phyloP scores from a whole-genome alignment of 805 yeast species.

The Yarrowia porcina region DNA sequence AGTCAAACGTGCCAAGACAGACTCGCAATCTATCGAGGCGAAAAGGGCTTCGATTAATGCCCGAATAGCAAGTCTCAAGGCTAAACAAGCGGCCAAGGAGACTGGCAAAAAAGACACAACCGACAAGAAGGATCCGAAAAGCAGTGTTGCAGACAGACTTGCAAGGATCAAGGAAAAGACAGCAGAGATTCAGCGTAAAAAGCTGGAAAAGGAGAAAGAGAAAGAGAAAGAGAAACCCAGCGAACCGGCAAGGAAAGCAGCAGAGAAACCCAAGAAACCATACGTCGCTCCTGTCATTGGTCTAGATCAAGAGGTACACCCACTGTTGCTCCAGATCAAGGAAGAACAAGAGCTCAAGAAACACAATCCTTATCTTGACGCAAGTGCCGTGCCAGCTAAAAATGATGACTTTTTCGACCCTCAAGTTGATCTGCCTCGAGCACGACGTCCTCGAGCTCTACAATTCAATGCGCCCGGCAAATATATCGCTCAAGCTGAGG shows the following conservation, averaged over 20 bases:
- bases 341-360: constrained; percentile 23
- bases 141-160: not conserved
- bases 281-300: constrained; percentile 9
- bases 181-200: not conserved
- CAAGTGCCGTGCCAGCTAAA: not conserved
- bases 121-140: not conserved
- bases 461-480: constrained; percentile 63
- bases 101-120: not conserved
- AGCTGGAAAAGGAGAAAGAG: not conserved
- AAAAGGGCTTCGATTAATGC: not conserved
- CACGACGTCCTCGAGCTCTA: constrained; percentile 37
- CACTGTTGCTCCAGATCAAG: not conserved
- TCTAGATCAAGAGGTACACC: constrained; percentile 13
- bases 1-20: constrained; percentile 5
- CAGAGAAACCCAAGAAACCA: not conserved
- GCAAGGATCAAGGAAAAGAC: constrained; percentile 12
- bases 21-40: constrained; percentile 6
- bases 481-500: constrained; percentile 53
- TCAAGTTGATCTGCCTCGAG: constrained; percentile 4
- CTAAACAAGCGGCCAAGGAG: not conserved
- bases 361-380: not conserved
- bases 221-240: not conserved
- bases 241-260: not conserved
- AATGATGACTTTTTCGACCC: constrained; percentile 12
- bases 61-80: not conserved